A percentile compares a stretch with the other conserved stretches of the same genome.
Evolutionary conservation across 83 land plant genomes (phyloP).

Genomic region (Picea abies): DNA sequence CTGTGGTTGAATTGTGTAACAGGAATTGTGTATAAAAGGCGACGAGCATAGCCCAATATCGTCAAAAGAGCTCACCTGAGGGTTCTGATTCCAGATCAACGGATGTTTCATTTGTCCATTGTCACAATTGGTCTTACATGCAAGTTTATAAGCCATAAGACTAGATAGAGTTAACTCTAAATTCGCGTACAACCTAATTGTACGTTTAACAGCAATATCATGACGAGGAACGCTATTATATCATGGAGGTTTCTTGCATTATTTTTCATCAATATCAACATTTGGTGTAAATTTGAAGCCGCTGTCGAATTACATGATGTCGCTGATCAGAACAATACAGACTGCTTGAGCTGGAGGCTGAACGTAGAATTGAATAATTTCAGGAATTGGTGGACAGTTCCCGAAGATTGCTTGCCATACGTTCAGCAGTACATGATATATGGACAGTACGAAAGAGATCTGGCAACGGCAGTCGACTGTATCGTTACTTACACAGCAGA

Average conservation of each 20-base stretch:
- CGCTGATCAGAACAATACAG: too few species aligned
- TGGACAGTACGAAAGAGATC: constrained; percentile 52
- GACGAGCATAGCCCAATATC: neutral
- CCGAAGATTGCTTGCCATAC: constrained; percentile 40
- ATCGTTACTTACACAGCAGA: constrained; percentile 21
- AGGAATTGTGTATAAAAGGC: neutral
- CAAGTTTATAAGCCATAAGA: too few species aligned
- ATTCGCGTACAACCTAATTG: neutral
- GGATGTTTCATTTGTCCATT: too few species aligned
- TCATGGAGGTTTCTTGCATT: neutral
- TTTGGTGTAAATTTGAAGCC: too few species aligned
- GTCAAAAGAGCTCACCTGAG: neutral
- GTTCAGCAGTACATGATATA: constrained; percentile 55
- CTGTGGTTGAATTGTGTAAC: neutral
- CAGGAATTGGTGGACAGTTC: constrained; percentile 55
- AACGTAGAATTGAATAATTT: constrained; percentile 63
- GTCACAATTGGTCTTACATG: neutral
- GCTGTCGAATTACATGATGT: too few species aligned
- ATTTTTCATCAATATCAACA: neutral
- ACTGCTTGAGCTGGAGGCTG: constrained; percentile 65
- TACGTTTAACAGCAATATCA: neutral
- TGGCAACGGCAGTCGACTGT: constrained; percentile 31
- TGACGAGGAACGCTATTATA: neutral
- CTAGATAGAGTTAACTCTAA: neutral
- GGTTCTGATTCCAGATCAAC: neutral